phyloP scores from a whole-genome alignment of 176 grass and related monocot species.

The Pontederia paniculata region DNA sequence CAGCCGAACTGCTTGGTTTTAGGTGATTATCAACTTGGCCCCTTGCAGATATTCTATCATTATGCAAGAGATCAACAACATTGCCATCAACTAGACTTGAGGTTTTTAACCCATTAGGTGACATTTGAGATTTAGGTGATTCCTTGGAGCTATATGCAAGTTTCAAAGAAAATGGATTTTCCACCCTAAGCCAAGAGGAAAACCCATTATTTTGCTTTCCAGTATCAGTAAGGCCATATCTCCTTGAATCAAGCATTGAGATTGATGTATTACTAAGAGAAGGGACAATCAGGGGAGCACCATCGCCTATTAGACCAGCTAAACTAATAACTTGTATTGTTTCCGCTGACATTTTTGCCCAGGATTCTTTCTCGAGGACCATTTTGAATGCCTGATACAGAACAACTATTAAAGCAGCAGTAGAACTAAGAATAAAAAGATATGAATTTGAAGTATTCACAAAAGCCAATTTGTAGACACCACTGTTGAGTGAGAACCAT shows the following conservation, averaged over 20 bases:
- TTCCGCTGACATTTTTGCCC: slow-evolving; percentile 74
- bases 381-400: slow-evolving; percentile 78
- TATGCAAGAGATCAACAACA: slow-evolving; percentile 8
- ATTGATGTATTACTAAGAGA: slow-evolving; percentile 32
- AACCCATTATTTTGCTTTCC: slow-evolving; percentile 54
- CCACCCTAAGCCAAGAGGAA: slow-evolving; percentile 55
- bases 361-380: slow-evolving; percentile 94
- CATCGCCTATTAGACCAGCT: slow-evolving; percentile 90
- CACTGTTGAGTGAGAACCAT: too few species aligned
- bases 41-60: slow-evolving; percentile 12
- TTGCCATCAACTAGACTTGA: slow-evolving; percentile 23
- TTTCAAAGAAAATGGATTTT: slow-evolving; percentile 69
- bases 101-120: slow-evolving; percentile 27
- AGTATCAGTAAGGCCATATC: slow-evolving; percentile 27
- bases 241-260: slow-evolving; percentile 33
- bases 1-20: slow-evolving; percentile 44
- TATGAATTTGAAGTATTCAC: background rate
- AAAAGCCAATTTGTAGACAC: background rate
- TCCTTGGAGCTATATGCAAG: slow-evolving; percentile 50
- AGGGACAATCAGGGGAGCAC: slow-evolving; percentile 58
- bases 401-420: background rate
- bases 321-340: slow-evolving; percentile 72
- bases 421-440: slow-evolving; percentile 1
- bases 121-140: slow-evolving; percentile 45
- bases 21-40: slow-evolving; percentile 26